These are phyloP conservation scores for Beta lomatogona DNA, from an alignment of 179 eudicot species.

Conservation along the genomic window DNA sequence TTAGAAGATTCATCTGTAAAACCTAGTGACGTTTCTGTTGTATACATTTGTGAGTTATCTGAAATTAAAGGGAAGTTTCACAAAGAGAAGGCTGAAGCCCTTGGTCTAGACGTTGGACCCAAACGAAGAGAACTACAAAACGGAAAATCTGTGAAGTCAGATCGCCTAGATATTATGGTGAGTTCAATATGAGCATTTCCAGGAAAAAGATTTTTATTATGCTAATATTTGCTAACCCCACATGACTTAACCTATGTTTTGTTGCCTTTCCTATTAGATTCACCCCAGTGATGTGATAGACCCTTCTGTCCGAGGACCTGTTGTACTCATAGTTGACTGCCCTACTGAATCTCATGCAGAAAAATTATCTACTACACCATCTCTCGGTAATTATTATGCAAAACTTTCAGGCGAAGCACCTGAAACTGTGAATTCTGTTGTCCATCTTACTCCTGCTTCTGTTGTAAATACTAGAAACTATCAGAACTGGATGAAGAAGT, in stretches of 20 bases:
- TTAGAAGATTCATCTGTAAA: conserved; percentile 25
- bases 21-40: conserved; percentile 67
- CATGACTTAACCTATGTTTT: not conserved
- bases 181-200: not conserved
- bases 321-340: conserved; percentile 75
- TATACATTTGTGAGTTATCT: conserved; percentile 77
- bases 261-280: conserved; percentile 39
- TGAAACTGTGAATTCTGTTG: conserved; percentile 57
- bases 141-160: conserved; percentile 72
- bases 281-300: conserved; percentile 76
- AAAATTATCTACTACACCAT: conserved; percentile 42
- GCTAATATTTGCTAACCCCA: not conserved
- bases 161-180: conserved; percentile 61
- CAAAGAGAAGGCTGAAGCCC: conserved; percentile 66
- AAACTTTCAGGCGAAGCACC: conserved; percentile 33
- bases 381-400: conserved; percentile 49
- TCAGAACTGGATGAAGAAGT: conserved; percentile 70
- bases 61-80: conserved; percentile 77
- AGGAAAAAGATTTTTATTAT: not conserved
- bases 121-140: conserved; percentile 62
- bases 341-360: conserved; percentile 63
- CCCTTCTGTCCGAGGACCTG: conserved; percentile 77
- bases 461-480: conserved; percentile 49
- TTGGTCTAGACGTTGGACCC: conserved; percentile 63
- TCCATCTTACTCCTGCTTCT: conserved; percentile 66